Evolutionary conservation across 208 protist species (phyloP).

Genomic region (Acanthamoeba royreba): DNA sequence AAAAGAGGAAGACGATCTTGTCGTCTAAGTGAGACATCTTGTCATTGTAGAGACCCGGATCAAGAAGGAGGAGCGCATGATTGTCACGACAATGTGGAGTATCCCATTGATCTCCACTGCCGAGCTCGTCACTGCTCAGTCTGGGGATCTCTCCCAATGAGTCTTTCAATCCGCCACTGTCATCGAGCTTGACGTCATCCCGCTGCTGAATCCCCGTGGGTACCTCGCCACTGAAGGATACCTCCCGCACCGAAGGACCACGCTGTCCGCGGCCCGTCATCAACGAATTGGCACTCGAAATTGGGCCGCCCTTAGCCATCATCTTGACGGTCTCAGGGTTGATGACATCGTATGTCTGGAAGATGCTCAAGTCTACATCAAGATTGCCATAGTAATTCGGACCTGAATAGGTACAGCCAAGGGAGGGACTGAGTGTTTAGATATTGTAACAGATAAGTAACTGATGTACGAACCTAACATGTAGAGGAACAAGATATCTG

Average conservation of each 20-base stretch:
- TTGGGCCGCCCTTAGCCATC: not conserved
- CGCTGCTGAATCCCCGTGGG: not conserved
- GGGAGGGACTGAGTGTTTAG: too few relatives aligned
- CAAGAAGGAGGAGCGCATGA: not conserved
- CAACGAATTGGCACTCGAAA: not conserved
- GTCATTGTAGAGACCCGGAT: not conserved
- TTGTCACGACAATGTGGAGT: not conserved
- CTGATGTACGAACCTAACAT: not conserved
- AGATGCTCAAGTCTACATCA: constrained; percentile 1
- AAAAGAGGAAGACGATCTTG: constrained; percentile 15
- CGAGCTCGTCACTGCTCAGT: not conserved
- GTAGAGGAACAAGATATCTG: constrained; percentile 17
- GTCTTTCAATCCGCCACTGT: not conserved
- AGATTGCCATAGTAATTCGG: constrained; percentile 35
- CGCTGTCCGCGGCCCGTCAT: not conserved
- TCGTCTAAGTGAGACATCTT: not conserved
- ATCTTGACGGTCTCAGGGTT: not conserved
- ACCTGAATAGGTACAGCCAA: too few relatives aligned
- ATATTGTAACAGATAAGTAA: not conserved
- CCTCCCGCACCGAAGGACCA: not conserved
- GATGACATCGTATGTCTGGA: constrained; percentile 26
- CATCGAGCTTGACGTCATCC: not conserved
- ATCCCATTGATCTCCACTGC: not conserved
- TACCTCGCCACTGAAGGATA: not conserved
- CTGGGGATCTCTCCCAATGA: not conserved